Conservation (phyloP, 1,284 basidiomycete species). For the Ceratobasidium sp. region DNA sequence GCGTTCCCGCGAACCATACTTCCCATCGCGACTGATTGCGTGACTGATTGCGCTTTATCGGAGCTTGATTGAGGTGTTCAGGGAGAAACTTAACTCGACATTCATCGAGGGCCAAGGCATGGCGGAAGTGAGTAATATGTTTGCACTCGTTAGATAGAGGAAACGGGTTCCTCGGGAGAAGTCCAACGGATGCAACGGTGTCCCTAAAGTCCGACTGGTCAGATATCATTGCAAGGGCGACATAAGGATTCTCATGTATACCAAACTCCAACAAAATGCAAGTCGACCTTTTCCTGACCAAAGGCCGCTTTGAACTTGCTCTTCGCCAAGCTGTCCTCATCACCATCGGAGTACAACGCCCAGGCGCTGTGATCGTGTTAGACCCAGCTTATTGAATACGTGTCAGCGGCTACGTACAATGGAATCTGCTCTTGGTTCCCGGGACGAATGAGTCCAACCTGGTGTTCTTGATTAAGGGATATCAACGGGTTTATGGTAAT, state of each 20-base stretch:
- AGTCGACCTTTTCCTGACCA: not conserved
- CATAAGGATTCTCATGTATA: not conserved
- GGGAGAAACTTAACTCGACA: conserved; percentile 27
- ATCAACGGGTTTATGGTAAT: no score
- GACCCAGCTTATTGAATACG: no score
- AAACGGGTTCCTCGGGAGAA: not conserved
- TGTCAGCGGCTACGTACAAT: no score
- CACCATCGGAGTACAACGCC: not conserved
- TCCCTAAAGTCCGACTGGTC: conserved; percentile 4
- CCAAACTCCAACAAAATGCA: conserved; percentile 3
- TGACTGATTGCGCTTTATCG: no score
- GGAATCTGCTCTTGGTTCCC: conserved; percentile 54
- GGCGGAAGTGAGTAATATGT: conserved; percentile 33
- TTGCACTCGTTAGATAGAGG: conserved; percentile 5
- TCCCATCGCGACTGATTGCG: no score
- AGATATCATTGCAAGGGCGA: not conserved
- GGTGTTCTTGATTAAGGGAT: not conserved
- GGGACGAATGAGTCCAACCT: conserved; percentile 58
- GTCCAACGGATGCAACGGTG: conserved; percentile 7
- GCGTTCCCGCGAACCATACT: no score
- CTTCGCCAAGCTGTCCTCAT: not conserved
- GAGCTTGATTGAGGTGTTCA: not conserved
- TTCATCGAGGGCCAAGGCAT: conserved; percentile 46
- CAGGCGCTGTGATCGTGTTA: not conserved
- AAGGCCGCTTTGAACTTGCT: not conserved